Base-by-base conservation (phyloP, 768 basidiomycete species). In the Gyrodon lividus region DNA sequence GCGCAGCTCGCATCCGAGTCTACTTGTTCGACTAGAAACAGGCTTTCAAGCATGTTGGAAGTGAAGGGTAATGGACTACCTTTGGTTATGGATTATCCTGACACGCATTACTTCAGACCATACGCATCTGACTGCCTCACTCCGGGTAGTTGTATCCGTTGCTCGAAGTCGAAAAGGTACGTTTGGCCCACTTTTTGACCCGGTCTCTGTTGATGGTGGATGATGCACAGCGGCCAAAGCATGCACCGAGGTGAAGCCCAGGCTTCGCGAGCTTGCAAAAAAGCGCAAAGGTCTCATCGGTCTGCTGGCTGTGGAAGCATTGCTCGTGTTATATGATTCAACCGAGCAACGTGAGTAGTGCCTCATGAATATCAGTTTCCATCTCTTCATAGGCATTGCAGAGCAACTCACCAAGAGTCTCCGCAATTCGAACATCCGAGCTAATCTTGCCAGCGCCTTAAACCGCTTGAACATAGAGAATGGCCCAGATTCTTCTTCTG, bases 241-340 rank as follows among this genome's bases (percentile, higher is more conserved):
- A 7, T 61, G 53, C 20, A 7, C 8, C 4, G 1, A 1, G 6
- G 56, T 66, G 23, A 60, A 44, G 20, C 46, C 53, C 6, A 56
- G 58, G 31, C 34, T 65, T 22, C 51, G 39, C 24, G 20, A 55
- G 28, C 33, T 65, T n/a, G 59, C 61, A 4, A 28, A 10, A 31
- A 61, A 42, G 12, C 1, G 50, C 2, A 48, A 49, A 0, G 17
- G 46, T 23, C 35, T 54, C 5, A 34, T 66, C 19, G 61, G 63
- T 31, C 50, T 49, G 19, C 52, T 64, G 3, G 58, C 64, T 13
- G 59, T 60, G 2, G 61, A 63, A 20, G 52, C 63, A 45, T 37
- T 47, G 4, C 54, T 66, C 28, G 48, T 35, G 5, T 35, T 66
- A 6, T 55, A 52, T 2, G 34, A 58, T 24, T 23, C 17, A 7